These are phyloP conservation scores for Sporormia fimetaria DNA, from an alignment of 495 filamentous ascomycete genomes.

Conservation along the genomic window DNA sequence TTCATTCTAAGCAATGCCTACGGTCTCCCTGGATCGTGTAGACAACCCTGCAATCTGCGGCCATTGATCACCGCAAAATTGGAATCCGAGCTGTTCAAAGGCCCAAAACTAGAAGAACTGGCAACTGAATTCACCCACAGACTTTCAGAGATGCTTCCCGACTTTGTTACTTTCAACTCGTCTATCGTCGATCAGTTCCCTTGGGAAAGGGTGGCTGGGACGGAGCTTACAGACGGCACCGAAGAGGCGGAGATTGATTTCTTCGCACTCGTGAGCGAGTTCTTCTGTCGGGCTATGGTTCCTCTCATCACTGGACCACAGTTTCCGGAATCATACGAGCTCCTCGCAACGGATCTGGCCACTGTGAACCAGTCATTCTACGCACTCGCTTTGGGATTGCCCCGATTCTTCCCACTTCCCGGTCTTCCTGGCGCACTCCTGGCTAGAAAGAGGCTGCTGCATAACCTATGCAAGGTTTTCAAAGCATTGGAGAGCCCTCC, in stretches of 20 bases:
- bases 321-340: constrained; percentile 45
- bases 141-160: constrained; percentile 37
- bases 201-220: constrained; percentile 46
- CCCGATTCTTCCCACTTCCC: constrained; percentile 42
- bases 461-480: constrained; percentile 39
- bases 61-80: constrained; percentile 34
- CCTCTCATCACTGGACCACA: constrained; percentile 44
- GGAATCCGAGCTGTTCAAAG: constrained; percentile 35
- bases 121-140: constrained; percentile 29
- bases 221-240: constrained; percentile 25
- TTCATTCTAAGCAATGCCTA: constrained; percentile 42
- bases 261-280: constrained; percentile 41
- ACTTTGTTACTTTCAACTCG: constrained; percentile 47
- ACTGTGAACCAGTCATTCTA: constrained; percentile 45
- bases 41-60: constrained; percentile 28
- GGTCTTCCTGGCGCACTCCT: constrained; percentile 41
- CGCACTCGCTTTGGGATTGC: constrained; percentile 40
- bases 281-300: constrained; percentile 42
- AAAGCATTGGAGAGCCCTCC: constrained; percentile 25
- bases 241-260: constrained; percentile 21
- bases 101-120: constrained; percentile 36
- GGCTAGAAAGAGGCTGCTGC: constrained; percentile 42
- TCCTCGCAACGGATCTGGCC: constrained; percentile 43
- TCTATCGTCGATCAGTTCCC: constrained; percentile 48
- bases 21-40: constrained; percentile 33